phyloP scores from a whole-genome alignment of 192 early-diverging fungal species.

The Martensiomyces pterosporus region DNA sequence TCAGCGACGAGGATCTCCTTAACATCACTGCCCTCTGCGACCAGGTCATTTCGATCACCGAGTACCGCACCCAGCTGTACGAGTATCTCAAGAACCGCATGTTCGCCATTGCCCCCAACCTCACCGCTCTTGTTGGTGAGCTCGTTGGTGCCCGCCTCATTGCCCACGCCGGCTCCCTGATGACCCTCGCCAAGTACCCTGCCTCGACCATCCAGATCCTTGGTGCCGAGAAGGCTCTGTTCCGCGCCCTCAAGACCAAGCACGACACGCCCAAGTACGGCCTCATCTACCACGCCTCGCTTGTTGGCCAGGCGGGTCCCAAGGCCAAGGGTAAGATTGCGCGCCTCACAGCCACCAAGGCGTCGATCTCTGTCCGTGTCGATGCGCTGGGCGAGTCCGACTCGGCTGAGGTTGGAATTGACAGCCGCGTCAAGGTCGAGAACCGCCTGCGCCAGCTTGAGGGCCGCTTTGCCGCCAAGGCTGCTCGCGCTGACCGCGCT shows the following conservation, averaged over 20 bases:
- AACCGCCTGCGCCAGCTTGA: conserved; percentile 85
- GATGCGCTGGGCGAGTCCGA: conserved; percentile 87
- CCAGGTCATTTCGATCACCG: conserved; percentile 92
- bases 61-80: conserved; percentile 92
- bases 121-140: conserved; percentile 95
- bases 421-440: conserved; percentile 84
- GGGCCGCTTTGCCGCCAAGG: conserved; percentile 65
- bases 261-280: conserved; percentile 99
- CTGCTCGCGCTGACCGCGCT: conserved; percentile 63
- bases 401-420: conserved; percentile 78
- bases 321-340: conserved; percentile 99
- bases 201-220: conserved; percentile 99
- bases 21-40: conserved; percentile 93
- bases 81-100: conserved; percentile 98
- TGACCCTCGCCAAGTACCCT: conserved; percentile 97
- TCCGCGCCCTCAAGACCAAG: conserved; percentile 98
- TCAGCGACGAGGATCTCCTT: conserved; percentile 93
- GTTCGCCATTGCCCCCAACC: conserved; percentile 83
- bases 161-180: conserved; percentile 92
- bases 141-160: conserved; percentile 98
- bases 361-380: conserved; percentile 81
- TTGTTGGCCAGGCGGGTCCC: conserved; percentile 92
- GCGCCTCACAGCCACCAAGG: conserved; percentile 87
- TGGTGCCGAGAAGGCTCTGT: conserved; percentile 99
- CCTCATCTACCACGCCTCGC: conserved; percentile 94